A percentile compares a stretch with the other conserved stretches of the same genome.
Evolutionary conservation across 2,329 filamentous ascomycete species (phyloP).

Genomic region (Diaporthe sp.): DNA sequence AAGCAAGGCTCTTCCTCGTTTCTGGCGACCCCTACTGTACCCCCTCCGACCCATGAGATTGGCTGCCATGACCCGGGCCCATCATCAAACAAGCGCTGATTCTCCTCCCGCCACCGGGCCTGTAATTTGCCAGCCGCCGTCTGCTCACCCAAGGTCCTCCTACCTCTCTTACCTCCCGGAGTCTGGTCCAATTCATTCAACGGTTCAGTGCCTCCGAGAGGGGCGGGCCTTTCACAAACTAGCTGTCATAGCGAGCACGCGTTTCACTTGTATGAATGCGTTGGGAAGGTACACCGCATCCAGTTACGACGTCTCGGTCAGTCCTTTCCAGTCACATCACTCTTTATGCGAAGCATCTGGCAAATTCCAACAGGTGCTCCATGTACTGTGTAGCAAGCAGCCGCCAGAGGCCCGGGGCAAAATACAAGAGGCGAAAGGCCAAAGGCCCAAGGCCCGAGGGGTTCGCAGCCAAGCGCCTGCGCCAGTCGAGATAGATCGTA

Average conservation of each 20-base stretch:
- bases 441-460: neutral
- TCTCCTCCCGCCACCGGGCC: conserved; percentile 16
- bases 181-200: neutral
- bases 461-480: conserved; percentile 28
- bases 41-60: conserved; percentile 1
- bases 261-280: conserved; percentile 1
- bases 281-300: neutral
- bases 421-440: neutral
- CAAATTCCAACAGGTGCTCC: neutral
- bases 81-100: conserved; percentile 37
- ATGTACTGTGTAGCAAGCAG: neutral
- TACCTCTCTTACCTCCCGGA: neutral
- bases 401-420: too few relatives aligned
- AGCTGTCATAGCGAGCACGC: neutral
- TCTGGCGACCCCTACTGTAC: neutral
- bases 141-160: conserved; percentile 18
- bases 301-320: neutral
- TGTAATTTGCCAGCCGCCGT: conserved; percentile 26
- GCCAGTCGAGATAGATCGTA: conserved; percentile 13
- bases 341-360: neutral
- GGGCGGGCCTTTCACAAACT: neutral
- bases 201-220: conserved; percentile 39
- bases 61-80: conserved; percentile 21
- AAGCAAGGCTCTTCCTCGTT: conserved; percentile 31
- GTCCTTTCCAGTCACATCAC: neutral